Evolutionary conservation across 2,329 filamentous ascomycete species (phyloP), one percentile per base, ranked within the genome.

Genomic region (Alternaria sp.): DNA sequence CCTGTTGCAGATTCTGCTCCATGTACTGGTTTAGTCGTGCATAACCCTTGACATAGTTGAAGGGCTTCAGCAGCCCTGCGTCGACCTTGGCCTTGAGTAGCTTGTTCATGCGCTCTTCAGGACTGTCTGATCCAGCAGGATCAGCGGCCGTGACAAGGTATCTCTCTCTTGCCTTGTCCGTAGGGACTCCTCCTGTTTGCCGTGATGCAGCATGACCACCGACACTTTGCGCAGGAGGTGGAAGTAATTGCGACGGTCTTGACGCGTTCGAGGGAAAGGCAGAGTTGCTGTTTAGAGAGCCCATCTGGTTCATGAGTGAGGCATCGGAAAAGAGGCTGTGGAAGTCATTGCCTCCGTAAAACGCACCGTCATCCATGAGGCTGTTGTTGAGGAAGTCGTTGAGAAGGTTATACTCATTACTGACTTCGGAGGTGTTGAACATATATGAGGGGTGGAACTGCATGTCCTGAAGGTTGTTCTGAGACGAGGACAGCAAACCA

Each of bases 31-130:
- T 93, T 51, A 99, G 84, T 30, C 93, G 88, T 11, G 93, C 91
- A 79, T 99, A 99, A 12, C 96, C 96, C 75, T 96, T 97, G 72
- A 98, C 93, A 80, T 99, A 99, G 82, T 98, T 98, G 86, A 99
- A 99, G 2, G 96, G 96, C 76, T 94, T 96, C 62, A 99, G 84
- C 74, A 99, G 86, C 2, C 96, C 96, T 1, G 96, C 96, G 70
- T 98, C 94, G 81, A 97, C 96, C 81, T 99, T 99, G 67, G 96
- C 96, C 78, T 91, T 92, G 60, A 99, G 88, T 7, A 99, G 88
- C 71, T 96, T 93, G 75, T 95, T 91, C 92, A 99, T 97, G 63
- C 96, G 91, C 79, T 97, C 93, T 80, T 97, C 94, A 12, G 96
- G 93, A 21, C 91, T 91, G 72, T 91, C 89, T 70, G 93, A 67